Conservation (phyloP, 306 rosid species). For the Lotus japonicus region DNA sequence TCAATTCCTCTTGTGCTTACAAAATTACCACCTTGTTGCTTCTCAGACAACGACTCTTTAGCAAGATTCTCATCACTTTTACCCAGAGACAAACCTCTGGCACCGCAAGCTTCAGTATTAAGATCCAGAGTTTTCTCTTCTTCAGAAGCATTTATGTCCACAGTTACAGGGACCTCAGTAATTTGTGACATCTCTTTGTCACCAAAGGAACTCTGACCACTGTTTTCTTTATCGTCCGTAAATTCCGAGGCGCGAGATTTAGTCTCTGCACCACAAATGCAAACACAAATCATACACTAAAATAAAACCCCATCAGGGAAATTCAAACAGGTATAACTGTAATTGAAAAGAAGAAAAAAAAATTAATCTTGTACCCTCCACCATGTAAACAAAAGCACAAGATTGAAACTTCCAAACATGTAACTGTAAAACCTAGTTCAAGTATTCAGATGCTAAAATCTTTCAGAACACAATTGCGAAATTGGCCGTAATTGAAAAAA, state of each 20-base stretch:
- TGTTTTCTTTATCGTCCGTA: constrained; percentile 26
- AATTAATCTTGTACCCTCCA: too few species aligned
- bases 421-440: background rate
- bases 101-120: constrained; percentile 33
- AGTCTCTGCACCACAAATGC: constrained; percentile 33
- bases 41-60: constrained; percentile 14
- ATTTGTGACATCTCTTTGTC: constrained; percentile 42
- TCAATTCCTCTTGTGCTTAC: constrained; percentile 39
- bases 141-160: constrained; percentile 31
- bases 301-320: background rate
- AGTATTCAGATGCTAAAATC: too few species aligned
- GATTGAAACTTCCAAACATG: background rate
- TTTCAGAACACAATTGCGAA: too few species aligned
- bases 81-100: constrained; percentile 24
- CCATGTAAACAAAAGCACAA: too few species aligned
- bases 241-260: background rate
- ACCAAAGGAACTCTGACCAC: constrained; percentile 21
- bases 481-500: too few species aligned
- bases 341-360: too few species aligned
- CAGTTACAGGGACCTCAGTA: constrained; percentile 31
- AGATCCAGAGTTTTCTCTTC: constrained; percentile 49
- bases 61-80: constrained; percentile 26
- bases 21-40: background rate
- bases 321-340: background rate
- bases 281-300: background rate